These are phyloP conservation scores for Leucogyrophana mollusca DNA, from an alignment of 768 basidiomycete species.

Conservation along the genomic window DNA sequence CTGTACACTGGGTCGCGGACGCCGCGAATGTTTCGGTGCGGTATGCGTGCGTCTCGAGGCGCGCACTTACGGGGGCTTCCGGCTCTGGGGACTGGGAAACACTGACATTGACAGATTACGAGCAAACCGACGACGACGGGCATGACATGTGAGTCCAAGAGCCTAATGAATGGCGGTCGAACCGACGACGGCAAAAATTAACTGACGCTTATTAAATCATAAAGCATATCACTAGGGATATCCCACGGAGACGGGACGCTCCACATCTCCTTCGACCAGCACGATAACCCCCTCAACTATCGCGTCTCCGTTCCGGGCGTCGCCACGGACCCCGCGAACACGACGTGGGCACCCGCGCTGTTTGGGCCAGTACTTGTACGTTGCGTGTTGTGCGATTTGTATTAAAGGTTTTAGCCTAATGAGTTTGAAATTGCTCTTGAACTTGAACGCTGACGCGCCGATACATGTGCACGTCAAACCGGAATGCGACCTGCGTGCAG, in stretches of 20 bases:
- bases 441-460: too few relatives aligned
- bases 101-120: conserved; percentile 32
- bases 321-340: conserved; percentile 24
- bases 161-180: too few relatives aligned
- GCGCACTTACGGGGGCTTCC: conserved; percentile 17
- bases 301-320: conserved; percentile 28
- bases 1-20: conserved; percentile 28
- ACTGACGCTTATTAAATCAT: too few relatives aligned
- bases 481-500: conserved; percentile 17
- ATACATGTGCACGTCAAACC: too few relatives aligned
- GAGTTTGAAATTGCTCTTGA: too few relatives aligned
- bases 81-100: conserved; percentile 27
- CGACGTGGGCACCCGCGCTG: conserved; percentile 21
- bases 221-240: conserved; percentile 36
- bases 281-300: conserved; percentile 34
- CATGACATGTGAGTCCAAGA: conserved; percentile 33
- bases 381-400: background rate
- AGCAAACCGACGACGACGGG: conserved; percentile 36
- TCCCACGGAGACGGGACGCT: conserved; percentile 35
- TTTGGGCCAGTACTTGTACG: conserved; percentile 27
- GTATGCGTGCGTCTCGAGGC: conserved; percentile 24
- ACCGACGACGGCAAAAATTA: too few relatives aligned
- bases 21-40: conserved; percentile 26
- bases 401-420: background rate
- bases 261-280: conserved; percentile 36